Conservation (phyloP, 2,329 filamentous ascomycete species). For the Orbilia javanica region DNA sequence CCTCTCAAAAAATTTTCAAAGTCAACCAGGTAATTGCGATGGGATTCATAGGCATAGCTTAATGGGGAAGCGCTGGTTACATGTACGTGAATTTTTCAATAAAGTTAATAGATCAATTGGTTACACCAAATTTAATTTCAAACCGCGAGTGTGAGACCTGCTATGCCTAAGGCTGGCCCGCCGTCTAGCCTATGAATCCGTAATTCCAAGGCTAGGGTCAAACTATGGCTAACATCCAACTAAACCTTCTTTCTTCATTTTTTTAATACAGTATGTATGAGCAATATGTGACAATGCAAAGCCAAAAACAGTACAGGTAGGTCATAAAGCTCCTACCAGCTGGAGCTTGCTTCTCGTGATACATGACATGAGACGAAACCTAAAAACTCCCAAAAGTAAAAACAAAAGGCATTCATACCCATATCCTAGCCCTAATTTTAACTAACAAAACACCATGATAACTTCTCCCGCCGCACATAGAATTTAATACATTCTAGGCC, state of each 20-base stretch:
- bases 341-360: not conserved
- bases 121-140: slow-evolving; percentile 1
- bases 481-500: not conserved
- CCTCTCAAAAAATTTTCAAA: not conserved
- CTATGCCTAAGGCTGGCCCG: not conserved
- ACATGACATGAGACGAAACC: not conserved
- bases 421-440: not conserved
- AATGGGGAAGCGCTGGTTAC: slow-evolving; percentile 4
- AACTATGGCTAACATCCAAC: no score
- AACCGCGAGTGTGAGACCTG: not conserved
- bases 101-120: slow-evolving; percentile 6
- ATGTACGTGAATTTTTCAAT: not conserved
- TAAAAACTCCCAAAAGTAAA: not conserved
- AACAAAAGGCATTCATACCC: not conserved
- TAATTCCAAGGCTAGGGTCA: not conserved
- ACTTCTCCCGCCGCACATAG: not conserved
- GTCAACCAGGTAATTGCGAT: not conserved
- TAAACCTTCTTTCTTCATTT: not conserved
- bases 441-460: not conserved
- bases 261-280: not conserved
- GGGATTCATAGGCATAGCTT: not conserved
- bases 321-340: no score
- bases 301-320: not conserved
- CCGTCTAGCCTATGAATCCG: not conserved
- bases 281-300: not conserved